Evolutionary conservation across 768 basidiomycete genomes (phyloP), one percentile per base, ranked within the genome.

Genomic region (Tubosaeta brunneosetosa): DNA sequence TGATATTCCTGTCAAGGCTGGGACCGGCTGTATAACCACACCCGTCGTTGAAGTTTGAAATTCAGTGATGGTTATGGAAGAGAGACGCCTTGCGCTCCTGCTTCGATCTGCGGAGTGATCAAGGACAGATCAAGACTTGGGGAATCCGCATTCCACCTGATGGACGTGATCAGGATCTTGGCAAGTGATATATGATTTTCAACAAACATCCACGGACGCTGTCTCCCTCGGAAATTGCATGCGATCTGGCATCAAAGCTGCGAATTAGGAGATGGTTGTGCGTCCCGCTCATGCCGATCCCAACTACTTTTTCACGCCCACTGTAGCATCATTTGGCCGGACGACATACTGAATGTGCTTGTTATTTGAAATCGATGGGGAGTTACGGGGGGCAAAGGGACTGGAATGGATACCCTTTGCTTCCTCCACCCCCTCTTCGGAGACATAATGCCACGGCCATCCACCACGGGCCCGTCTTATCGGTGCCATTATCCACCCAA

Each of bases 31-130:
- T 17, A 49, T 44, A 49, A 50, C 42, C 36, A 34, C 41, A 29
- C 44, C 37, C 44, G 29, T 51, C 43, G 40, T 54, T 45, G 48
- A 50, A 31, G 26, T 41, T 32, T 63, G 52, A 59, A 58, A 64
- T 64, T 66, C 53, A 55, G 50, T 64, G 53, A 61, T 61, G 36
- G 55, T 31, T 61, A 65, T 66, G 64, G 64, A 66, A 56, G 59
- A 53, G 54, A 44, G 8, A 54, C 53, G 56, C 32, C 44, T 53
- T 47, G 40, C 51, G 40, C 40, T 44, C 46, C 38, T 29, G 56
- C 55, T 59, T 61, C 64, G 61, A 61, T 63, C 59, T 65, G 64
- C 55, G 64, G 57, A 59, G 65, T 52, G 53, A 59, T 61, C 44
- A 56, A 51, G 40, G 49, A 43, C 47, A 57, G 33, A 61, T 58